A percentile compares a stretch with the other conserved stretches of the same genome.
Evolutionary conservation across 768 basidiomycete species (phyloP).

Genomic region (Mycena sanguinolenta): DNA sequence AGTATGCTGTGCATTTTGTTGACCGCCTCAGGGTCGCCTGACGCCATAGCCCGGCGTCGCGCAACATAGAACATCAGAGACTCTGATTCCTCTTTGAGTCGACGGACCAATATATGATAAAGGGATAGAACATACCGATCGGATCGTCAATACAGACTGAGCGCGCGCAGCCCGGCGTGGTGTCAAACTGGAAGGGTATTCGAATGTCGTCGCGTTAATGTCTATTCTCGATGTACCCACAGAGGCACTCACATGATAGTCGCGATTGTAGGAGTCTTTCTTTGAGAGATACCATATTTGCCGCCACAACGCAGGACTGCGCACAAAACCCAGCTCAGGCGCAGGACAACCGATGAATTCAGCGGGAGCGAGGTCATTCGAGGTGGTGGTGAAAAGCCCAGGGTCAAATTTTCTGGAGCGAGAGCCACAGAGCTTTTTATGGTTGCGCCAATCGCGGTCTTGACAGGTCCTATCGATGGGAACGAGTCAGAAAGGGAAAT

Average conservation of each 20-base stretch:
- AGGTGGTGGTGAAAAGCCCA: neutral
- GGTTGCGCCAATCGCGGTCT: constrained; percentile 4
- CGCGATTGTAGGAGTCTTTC: neutral
- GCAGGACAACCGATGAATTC: no score
- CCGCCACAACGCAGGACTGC: no score
- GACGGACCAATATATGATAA: neutral
- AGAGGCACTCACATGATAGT: constrained; percentile 12
- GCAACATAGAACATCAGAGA: constrained; percentile 2
- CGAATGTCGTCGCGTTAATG: no score
- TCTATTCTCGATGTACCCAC: no score
- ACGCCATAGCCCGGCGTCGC: constrained; percentile 24
- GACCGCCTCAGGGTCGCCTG: constrained; percentile 8
- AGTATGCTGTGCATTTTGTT: constrained; percentile 7
- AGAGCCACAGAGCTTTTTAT: constrained; percentile 21
- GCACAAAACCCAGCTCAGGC: constrained; percentile 19
- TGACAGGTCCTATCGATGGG: constrained; percentile 8
- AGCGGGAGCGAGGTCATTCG: neutral
- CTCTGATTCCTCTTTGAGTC: neutral
- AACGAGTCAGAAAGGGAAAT: neutral
- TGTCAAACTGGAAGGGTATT: no score
- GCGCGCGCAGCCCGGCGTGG: neutral
- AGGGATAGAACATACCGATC: neutral
- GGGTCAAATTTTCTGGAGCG: neutral
- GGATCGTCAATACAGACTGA: neutral
- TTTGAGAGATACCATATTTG: neutral